phyloP scores from a whole-genome alignment of 495 filamentous ascomycete species.

The Neurospora cerealis region DNA sequence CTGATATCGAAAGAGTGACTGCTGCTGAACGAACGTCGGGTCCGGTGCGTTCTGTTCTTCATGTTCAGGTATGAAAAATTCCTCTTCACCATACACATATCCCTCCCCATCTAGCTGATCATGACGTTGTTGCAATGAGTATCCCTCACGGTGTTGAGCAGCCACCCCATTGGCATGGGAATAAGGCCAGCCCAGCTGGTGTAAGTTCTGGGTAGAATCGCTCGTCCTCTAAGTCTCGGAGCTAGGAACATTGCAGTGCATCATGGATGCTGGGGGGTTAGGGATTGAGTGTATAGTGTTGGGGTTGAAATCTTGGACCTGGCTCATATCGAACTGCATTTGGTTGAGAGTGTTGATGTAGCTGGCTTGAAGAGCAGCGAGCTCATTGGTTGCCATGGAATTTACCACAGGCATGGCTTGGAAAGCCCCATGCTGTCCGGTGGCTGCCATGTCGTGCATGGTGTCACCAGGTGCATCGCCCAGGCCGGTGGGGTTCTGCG shows the following conservation, averaged over 20 bases:
- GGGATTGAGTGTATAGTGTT: not conserved
- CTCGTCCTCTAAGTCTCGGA: not conserved
- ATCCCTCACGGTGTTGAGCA: not conserved
- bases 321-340: not conserved
- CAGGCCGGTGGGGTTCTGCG: not conserved
- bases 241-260: not conserved
- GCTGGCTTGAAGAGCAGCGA: too few species aligned
- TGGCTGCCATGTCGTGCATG: not conserved
- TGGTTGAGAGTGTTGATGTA: too few species aligned
- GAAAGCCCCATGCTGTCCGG: not conserved
- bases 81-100: not conserved
- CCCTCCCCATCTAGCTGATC: not conserved
- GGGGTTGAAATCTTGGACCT: not conserved
- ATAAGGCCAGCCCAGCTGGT: not conserved
- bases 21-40: not conserved
- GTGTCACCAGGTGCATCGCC: not conserved
- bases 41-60: not conserved
- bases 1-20: not conserved
- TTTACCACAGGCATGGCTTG: not conserved
- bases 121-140: not conserved
- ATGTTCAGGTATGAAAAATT: not conserved
- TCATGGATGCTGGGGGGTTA: not conserved
- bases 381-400: not conserved
- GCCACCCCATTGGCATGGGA: not conserved
- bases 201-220: not conserved